phyloP scores from a whole-genome alignment of 2,329 filamentous ascomycete species.

The Microdochium trichocladiopsis region DNA sequence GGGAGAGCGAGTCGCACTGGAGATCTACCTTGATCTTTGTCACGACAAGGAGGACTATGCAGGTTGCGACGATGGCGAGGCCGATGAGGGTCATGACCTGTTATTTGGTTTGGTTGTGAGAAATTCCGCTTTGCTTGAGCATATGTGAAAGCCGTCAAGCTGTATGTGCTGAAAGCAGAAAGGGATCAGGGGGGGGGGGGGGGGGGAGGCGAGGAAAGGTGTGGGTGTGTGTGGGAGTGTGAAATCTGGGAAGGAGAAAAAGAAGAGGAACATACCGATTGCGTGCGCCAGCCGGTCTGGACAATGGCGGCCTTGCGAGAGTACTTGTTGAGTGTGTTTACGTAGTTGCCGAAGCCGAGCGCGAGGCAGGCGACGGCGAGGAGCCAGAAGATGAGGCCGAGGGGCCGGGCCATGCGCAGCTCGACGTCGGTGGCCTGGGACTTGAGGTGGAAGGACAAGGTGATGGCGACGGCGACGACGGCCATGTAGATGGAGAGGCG shows the following conservation, averaged over 20 bases:
- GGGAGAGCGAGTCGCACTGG: slow-evolving; percentile 4
- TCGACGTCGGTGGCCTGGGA: slow-evolving; percentile 63
- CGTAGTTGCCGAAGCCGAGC: slow-evolving; percentile 79
- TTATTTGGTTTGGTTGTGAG: no score
- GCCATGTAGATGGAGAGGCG: slow-evolving; percentile 86
- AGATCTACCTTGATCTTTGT: slow-evolving; percentile 26
- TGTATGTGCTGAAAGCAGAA: no score
- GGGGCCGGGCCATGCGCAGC: slow-evolving; percentile 68
- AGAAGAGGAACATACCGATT: slow-evolving; percentile 51
- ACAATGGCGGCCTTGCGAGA: slow-evolving; percentile 73
- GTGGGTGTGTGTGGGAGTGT: neutral
- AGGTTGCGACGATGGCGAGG: slow-evolving; percentile 56
- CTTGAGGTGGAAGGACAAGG: slow-evolving; percentile 89
- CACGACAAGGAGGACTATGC: slow-evolving; percentile 52
- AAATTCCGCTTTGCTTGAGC: no score
- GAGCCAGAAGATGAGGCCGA: slow-evolving; percentile 84
- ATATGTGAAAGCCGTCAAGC: no score
- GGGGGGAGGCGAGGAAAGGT: neutral
- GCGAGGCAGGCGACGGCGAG: slow-evolving; percentile 70
- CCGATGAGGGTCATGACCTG: slow-evolving; percentile 58
- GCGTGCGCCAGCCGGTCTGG: slow-evolving; percentile 90
- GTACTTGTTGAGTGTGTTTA: slow-evolving; percentile 75
- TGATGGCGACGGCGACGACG: slow-evolving; percentile 81
- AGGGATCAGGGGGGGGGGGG: no score
- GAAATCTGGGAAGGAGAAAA: neutral